Base-by-base conservation (phyloP, 2,329 filamentous ascomycete genomes). In the Sporothrix phasma region DNA sequence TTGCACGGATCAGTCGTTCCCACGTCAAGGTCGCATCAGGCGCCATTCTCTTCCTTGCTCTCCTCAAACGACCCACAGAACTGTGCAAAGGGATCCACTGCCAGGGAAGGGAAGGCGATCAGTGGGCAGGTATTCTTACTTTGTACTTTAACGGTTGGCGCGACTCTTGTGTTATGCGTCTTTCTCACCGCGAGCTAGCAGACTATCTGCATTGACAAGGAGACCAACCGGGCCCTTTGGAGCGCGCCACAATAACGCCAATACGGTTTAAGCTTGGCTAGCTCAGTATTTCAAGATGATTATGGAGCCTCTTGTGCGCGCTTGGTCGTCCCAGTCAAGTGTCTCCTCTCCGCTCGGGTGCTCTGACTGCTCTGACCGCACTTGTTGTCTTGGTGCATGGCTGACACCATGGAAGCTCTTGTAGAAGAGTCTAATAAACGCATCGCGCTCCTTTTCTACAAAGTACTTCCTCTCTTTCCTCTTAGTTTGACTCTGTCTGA, bases 221-320 rank as follows among this genome's bases (percentile, higher is more conserved):
- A n/a, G n/a, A 37, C n/a, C 19, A 34, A 24, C 31, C 15, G 13
- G n/a, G n/a, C 26, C n/a, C 34, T 17, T 31, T 24, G 19, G 51
- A 56, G 34, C 51, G 37, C 54, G 54, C 39, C 37, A 26, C n/a
- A 17, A 54, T 41, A 47, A 15, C n/a, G 31, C 13, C 49, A 54
- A 54, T 63, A 39, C 17, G 41, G 17, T 63, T 47, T 56, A 56
- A 56, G 61, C 61, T 45, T 62, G 47, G 61, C 61, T 17, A 37
- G 41, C n/a, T n/a, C n/a, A n/a, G n/a, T n/a, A n/a, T n/a, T 60
- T 46, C 58, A 34, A 31, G 19, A 31, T 53, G 34, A 37, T 54
- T 56, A 39, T 56, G 51, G 51, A 39, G 10, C 51, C 49, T 34
- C 53, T 34, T 41, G 17, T 58, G 41, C 8, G 37, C 6, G 11